Evolutionary conservation across 805 yeast species (phyloP).

Genomic region (Lachancea fermentati): DNA sequence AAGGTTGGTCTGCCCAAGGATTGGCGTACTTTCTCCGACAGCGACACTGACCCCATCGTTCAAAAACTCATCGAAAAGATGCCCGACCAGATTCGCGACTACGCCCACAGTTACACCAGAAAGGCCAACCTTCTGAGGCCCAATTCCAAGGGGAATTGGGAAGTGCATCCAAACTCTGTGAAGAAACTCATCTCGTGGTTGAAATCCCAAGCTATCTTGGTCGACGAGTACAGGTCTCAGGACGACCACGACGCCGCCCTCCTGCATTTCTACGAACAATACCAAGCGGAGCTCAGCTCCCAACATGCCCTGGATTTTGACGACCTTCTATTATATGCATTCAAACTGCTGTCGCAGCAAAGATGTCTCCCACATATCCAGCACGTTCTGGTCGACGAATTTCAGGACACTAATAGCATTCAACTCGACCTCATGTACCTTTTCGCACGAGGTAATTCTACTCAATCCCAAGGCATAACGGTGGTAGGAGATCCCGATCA

Average conservation of each 20-base stretch:
- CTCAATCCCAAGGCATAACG: slow-evolving; percentile 53
- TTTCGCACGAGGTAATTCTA: slow-evolving; percentile 39
- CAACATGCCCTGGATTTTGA: slow-evolving; percentile 69
- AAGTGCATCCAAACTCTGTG: slow-evolving; percentile 38
- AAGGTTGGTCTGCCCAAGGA: slow-evolving; percentile 39
- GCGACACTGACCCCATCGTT: slow-evolving; percentile 41
- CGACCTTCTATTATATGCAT: slow-evolving; percentile 61
- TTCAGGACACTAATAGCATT: slow-evolving; percentile 81
- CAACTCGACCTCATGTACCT: slow-evolving; percentile 65
- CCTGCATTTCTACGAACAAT: slow-evolving; percentile 41
- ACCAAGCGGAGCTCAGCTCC: slow-evolving; percentile 43
- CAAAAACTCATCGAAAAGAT: slow-evolving; percentile 34
- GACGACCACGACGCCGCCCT: slow-evolving; percentile 30
- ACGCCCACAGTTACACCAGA: slow-evolving; percentile 23
- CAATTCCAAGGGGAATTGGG: slow-evolving; percentile 28
- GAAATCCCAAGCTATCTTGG: slow-evolving; percentile 48
- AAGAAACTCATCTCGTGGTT: slow-evolving; percentile 47
- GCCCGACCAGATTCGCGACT: slow-evolving; percentile 32
- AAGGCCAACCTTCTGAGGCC: slow-evolving; percentile 26
- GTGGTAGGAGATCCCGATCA: slow-evolving; percentile 97
- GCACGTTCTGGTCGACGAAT: slow-evolving; percentile 87
- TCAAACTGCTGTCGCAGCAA: slow-evolving; percentile 39
- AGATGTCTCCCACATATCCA: slow-evolving; percentile 45
- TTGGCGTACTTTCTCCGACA: slow-evolving; percentile 57
- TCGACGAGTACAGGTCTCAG: slow-evolving; percentile 35